These are phyloP conservation scores for Bipolaris bicolor DNA, from an alignment of 2,329 filamentous ascomycete species.

Conservation along the genomic window DNA sequence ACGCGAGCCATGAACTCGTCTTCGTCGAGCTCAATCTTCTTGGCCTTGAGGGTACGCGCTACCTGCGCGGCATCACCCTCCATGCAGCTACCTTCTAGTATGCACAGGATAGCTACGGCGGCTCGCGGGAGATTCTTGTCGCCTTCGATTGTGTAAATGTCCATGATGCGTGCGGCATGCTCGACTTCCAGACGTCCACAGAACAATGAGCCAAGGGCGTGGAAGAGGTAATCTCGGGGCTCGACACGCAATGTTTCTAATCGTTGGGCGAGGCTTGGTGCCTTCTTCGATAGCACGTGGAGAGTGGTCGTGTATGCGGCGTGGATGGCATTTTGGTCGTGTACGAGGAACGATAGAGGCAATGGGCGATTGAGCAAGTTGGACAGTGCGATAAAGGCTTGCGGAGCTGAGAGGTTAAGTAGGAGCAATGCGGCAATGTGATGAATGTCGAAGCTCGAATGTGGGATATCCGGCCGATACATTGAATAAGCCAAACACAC, in stretches of 20 bases:
- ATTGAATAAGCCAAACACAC: slow-evolving; percentile 79
- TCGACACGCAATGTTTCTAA: slow-evolving; percentile 55
- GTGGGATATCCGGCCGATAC: slow-evolving; percentile 83
- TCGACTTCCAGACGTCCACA: slow-evolving; percentile 68
- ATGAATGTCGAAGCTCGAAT: slow-evolving; percentile 71
- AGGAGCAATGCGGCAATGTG: slow-evolving; percentile 75
- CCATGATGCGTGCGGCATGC: slow-evolving; percentile 75
- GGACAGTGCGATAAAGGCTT: slow-evolving; percentile 73
- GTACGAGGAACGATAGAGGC: slow-evolving; percentile 75
- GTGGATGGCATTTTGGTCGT: slow-evolving; percentile 70
- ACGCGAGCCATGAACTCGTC: slow-evolving; percentile 44
- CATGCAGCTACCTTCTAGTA: slow-evolving; percentile 54
- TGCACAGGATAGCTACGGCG: slow-evolving; percentile 68
- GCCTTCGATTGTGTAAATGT: slow-evolving; percentile 82
- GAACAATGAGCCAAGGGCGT: slow-evolving; percentile 70
- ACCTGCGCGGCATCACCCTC: slow-evolving; percentile 45
- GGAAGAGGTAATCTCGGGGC: slow-evolving; percentile 60
- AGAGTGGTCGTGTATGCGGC: slow-evolving; percentile 73
- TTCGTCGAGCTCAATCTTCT: slow-evolving; percentile 25
- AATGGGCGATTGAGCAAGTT: slow-evolving; percentile 79
- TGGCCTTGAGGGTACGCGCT: slow-evolving; percentile 21
- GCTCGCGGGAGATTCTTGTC: slow-evolving; percentile 74
- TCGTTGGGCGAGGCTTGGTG: slow-evolving; percentile 67
- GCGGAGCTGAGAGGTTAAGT: slow-evolving; percentile 70
- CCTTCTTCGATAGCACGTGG: slow-evolving; percentile 69